phyloP scores from a whole-genome alignment of 306 rosid genomes.

The Coriaria nepalensis region DNA sequence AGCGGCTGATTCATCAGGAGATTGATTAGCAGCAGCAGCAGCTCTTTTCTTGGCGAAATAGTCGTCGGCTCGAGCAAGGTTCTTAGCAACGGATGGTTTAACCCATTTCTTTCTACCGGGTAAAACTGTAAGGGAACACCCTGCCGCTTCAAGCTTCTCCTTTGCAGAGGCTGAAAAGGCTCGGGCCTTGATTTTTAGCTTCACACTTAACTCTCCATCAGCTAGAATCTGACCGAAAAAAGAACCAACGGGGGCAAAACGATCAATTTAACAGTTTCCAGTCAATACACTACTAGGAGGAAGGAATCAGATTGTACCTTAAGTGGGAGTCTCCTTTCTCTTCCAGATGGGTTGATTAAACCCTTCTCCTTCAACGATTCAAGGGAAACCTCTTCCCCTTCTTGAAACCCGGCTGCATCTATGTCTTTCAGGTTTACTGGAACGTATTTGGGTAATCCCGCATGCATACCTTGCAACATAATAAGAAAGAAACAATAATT shows the following conservation, averaged over 20 bases:
- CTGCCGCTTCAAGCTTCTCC: slow-evolving; percentile 77
- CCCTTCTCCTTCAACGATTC: slow-evolving; percentile 67
- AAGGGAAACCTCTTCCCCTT: slow-evolving; percentile 82
- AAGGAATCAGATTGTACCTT: slow-evolving; percentile 41
- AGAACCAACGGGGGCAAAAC: neutral
- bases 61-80: slow-evolving; percentile 88
- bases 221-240: slow-evolving; percentile 57
- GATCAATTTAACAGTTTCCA: too few species aligned
- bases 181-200: slow-evolving; percentile 68
- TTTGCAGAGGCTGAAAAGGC: slow-evolving; percentile 76
- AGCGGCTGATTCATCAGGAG: slow-evolving; percentile 25
- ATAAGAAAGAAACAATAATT: neutral
- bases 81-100: slow-evolving; percentile 83
- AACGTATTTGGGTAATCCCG: slow-evolving; percentile 79
- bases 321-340: slow-evolving; percentile 77
- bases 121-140: slow-evolving; percentile 66
- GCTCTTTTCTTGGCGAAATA: slow-evolving; percentile 86
- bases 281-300: neutral
- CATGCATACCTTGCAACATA: slow-evolving; percentile 56
- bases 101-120: slow-evolving; percentile 99
- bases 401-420: slow-evolving; percentile 66
- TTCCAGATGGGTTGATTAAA: slow-evolving; percentile 85
- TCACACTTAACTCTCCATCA: slow-evolving; percentile 66
- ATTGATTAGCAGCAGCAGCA: slow-evolving; percentile 26
- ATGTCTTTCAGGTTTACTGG: slow-evolving; percentile 81